Percentiles rank a stretch among this genome's conserved stretches.
These are phyloP conservation scores for Discostella stelligera DNA, from an alignment of 352 stramenopile genomes.

Conservation along the genomic window DNA sequence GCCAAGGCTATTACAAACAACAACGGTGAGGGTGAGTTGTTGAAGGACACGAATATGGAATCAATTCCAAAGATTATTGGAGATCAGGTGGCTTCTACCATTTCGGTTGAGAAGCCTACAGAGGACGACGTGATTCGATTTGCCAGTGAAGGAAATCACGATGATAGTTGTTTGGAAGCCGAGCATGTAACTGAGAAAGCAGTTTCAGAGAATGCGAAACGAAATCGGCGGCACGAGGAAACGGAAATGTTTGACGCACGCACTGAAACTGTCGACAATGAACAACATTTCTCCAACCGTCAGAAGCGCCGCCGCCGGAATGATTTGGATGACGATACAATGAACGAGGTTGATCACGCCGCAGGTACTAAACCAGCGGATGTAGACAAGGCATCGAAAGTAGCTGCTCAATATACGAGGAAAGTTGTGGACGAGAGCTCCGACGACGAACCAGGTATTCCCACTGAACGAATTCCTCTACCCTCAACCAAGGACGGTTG, in stretches of 20 bases:
- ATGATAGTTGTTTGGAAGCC: constrained; percentile 10
- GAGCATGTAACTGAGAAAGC: background rate
- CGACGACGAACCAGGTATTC: constrained; percentile 30
- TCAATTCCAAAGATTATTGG: constrained; percentile 40
- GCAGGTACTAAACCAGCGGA: background rate
- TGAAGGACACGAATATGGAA: constrained; percentile 36
- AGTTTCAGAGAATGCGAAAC: constrained; percentile 19
- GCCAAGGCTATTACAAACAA: constrained; percentile 50
- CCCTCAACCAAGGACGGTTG: constrained; percentile 47
- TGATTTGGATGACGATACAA: constrained; percentile 1
- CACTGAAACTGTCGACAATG: background rate
- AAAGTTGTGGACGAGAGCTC: constrained; percentile 18
- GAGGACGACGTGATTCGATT: constrained; percentile 7
- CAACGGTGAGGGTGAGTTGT: constrained; percentile 32
- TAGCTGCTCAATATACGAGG: constrained; percentile 6
- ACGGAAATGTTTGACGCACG: background rate
- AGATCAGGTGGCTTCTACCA: background rate
- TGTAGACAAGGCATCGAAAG: constrained; percentile 4
- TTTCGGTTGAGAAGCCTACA: background rate
- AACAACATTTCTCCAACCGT: constrained; percentile 9
- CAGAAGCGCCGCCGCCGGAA: constrained; percentile 32
- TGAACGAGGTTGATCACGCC: background rate
- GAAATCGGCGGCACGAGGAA: constrained; percentile 20
- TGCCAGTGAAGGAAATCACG: background rate
- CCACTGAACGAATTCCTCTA: constrained; percentile 33